These are phyloP conservation scores for Ascochyta koolunga DNA, from an alignment of 2,329 filamentous ascomycete species.

Conservation along the genomic window DNA sequence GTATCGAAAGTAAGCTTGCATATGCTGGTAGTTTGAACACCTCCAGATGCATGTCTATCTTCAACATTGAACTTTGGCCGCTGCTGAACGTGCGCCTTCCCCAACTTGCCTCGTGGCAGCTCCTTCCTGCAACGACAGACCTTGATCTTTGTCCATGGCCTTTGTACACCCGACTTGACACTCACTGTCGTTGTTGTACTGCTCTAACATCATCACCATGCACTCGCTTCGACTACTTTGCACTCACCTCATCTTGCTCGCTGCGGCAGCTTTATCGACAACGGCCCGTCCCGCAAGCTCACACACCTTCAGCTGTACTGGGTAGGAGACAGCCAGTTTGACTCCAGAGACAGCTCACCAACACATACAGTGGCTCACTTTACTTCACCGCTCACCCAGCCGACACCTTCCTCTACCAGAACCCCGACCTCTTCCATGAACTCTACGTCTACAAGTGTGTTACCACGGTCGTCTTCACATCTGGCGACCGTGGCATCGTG, in stretches of 20 bases:
- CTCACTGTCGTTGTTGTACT: neutral
- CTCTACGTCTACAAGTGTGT: slow-evolving; percentile 36
- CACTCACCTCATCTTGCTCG: slow-evolving; percentile 1
- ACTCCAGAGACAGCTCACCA: slow-evolving; percentile 2
- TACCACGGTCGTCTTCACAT: slow-evolving; percentile 33
- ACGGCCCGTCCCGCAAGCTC: neutral
- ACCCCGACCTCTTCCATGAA: slow-evolving; percentile 37
- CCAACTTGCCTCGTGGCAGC: neutral
- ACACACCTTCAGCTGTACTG: slow-evolving; percentile 14
- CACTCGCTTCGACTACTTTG: neutral
- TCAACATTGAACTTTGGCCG: neutral
- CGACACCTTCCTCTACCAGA: slow-evolving; percentile 37
- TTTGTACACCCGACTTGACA: neutral
- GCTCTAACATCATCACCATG: neutral
- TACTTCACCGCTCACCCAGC: slow-evolving; percentile 38
- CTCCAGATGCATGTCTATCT: neutral
- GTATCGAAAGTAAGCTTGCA: slow-evolving; percentile 28
- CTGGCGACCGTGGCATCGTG: slow-evolving; percentile 27
- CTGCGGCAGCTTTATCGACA: neutral
- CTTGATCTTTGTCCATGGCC: neutral
- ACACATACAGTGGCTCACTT: slow-evolving; percentile 24
- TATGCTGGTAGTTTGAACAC: neutral
- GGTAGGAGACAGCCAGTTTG: neutral
- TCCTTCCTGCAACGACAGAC: neutral
- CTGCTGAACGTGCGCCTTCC: neutral